These are phyloP conservation scores for Mrakia blollopis DNA, from an alignment of 768 basidiomycete genomes.

Conservation along the genomic window DNA sequence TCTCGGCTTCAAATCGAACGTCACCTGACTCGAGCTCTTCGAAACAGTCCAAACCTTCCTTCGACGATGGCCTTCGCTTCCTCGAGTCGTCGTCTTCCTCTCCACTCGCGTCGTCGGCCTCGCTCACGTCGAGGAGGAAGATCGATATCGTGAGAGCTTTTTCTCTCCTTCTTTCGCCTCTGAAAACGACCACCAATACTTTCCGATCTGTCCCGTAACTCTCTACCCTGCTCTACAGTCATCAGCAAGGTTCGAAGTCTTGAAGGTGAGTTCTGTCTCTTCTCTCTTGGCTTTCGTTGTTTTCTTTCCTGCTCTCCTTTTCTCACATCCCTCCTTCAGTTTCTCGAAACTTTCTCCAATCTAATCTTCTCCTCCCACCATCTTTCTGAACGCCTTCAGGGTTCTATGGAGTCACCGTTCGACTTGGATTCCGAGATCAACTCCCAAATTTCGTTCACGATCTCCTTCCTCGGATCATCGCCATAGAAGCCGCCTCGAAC, in stretches of 20 bases:
- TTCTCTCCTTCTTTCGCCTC: background rate
- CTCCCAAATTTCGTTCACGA: constrained; percentile 46
- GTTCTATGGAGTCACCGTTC: constrained; percentile 59
- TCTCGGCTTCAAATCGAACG: too few relatives aligned
- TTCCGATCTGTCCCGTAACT: background rate
- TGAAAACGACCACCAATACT: background rate
- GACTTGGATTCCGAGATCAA: constrained; percentile 58
- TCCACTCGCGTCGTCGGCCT: constrained; percentile 55
- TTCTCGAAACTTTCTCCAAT: too few relatives aligned
- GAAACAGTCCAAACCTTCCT: constrained; percentile 54
- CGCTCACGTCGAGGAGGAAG: constrained; percentile 50
- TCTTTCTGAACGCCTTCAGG: background rate
- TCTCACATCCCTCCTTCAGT: too few relatives aligned
- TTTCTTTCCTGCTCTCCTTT: background rate
- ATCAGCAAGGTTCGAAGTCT: constrained; percentile 58
- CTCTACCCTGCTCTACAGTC: constrained; percentile 35
- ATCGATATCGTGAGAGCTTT: constrained; percentile 48
- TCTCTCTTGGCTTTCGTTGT: background rate
- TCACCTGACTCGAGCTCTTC: background rate
- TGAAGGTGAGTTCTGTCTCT: constrained; percentile 41
- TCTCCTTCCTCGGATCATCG: constrained; percentile 53
- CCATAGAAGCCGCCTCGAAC: constrained; percentile 48
- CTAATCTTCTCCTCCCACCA: too few relatives aligned
- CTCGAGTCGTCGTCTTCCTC: constrained; percentile 61
- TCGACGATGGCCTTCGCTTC: constrained; percentile 63